Evolutionary conservation across 306 rosid species (phyloP), one percentile per base, ranked within the genome.

Genomic region (Astragalus membranaceus): DNA sequence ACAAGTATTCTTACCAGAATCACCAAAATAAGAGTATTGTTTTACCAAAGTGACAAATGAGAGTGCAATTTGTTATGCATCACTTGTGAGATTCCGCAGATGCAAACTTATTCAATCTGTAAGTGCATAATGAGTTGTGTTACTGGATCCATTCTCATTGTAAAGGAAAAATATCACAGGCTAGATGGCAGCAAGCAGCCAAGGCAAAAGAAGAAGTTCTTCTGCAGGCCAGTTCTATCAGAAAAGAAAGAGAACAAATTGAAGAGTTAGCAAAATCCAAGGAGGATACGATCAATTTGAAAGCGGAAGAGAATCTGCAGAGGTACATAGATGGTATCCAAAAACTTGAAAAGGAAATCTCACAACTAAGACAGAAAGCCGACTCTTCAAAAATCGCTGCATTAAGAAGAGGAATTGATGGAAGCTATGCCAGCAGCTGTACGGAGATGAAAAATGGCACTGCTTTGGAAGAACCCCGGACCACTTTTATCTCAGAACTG

Each of bases 331-430:
- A 86, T 47, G 95, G 88, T 61, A 90, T 94, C 66, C 90, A 59
- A 67, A 87, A 83, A 73, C 94, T 88, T 8, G 89, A 94, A 64
- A 87, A 90, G 63, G 95, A 94, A 83, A 86, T 90, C 59, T 83
- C 91, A 14, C 86, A 83, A 43, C 58, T 90, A 85, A 84, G 95
- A 79, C 89, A 66, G 77, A 87, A 90, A 81, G 75, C 84, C 0
- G 97, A 90, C 76, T 90, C 97, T 64, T 82, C 86, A 1, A 90
- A 85, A 77, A 90, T 94, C 39, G 98, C 98, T 55, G 98, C 98
- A 5, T 87, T 94, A 33, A 83, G 85, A 48, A 87, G 89, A 74
- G 98, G 96, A 37, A 80, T 87, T 12, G 90, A 85, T 56, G 97
- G 92, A 79, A 87, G 86, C 81, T 84, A 75, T 77, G 84, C 81